Evolutionary conservation across 139 green algal species (phyloP), one percentile per base, ranked within the genome.

Genomic region (Tetraselmis chui): DNA sequence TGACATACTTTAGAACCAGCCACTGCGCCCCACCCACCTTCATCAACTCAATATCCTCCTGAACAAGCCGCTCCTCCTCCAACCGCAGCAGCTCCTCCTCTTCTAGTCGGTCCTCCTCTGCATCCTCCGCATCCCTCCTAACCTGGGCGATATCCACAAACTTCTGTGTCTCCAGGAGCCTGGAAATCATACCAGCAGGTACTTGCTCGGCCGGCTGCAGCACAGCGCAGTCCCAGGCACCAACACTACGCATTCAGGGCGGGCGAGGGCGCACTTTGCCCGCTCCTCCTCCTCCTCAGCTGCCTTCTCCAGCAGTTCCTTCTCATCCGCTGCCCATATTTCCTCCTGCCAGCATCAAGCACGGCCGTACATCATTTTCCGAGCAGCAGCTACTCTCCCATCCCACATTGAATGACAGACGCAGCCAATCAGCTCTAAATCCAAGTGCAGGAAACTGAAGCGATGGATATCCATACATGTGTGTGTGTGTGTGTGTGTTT

Each of bases 51-150:
- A 25, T 18, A 18, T 86, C 86, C 67, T 87, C 83, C 77, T 81
- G 30, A 18, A 81, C 32, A 45, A 80, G 77, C 27, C 85, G 81
- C 84, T 89, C 86, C 79, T 86, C 79, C 59, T 85, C 83, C 82
- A 86, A 74, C 32, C 82, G 81, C 77, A 81, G 85, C 75, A 79
- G 76, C 86, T 88, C 84, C 81, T 79, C 45, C 31, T 87, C 86
- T 31, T 92, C 88, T 1, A 88, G 45, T 1, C 84, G 76, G 78
- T 90, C 84, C 82, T 90, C 87, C 76, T 88, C 82, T 0, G 83
- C 85, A 30, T 89, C 85, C 59, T 92, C 88, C 78, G 89, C 86
- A 1, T 89, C 86, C 0, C 85, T 76, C 24, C 85, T 86, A 18
- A 79, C 74, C 31, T 82, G 76, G 1, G 85, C 88, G 1, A 18